phyloP scores from a whole-genome alignment of 805 yeast species.

The Cyberlindnera euphorbiae region DNA sequence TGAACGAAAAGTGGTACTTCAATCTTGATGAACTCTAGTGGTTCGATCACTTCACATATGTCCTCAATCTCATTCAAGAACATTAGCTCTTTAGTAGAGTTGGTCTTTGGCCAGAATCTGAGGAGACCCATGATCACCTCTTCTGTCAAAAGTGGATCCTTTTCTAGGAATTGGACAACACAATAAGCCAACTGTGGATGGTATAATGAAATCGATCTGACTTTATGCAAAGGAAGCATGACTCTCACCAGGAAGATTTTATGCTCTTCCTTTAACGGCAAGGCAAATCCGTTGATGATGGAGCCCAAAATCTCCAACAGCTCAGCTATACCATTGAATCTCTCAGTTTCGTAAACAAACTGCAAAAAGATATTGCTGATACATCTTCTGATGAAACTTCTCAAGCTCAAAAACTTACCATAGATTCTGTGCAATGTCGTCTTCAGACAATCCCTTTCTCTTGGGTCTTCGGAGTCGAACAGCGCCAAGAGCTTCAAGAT shows the following conservation, averaged over 20 bases:
- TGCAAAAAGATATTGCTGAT: conserved; percentile 90
- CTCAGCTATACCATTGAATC: conserved; percentile 95
- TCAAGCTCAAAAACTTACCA: conserved; percentile 85
- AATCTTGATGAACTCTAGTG: conserved; percentile 83
- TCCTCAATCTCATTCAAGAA: conserved; percentile 95
- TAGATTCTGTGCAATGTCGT: conserved; percentile 94
- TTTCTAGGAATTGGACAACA: conserved; percentile 92
- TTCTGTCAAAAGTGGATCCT: conserved; percentile 87
- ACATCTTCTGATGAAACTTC: conserved; percentile 87
- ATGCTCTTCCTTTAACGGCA: conserved; percentile 96
- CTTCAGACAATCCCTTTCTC: conserved; percentile 92
- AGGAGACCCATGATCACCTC: conserved; percentile 94
- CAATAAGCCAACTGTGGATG: conserved; percentile 98
- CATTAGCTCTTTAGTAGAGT: conserved; percentile 93
- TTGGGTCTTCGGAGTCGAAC: conserved; percentile 93
- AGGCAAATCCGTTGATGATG: conserved; percentile 95
- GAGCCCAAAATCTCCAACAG: conserved; percentile 91
- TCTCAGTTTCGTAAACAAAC: conserved; percentile 90
- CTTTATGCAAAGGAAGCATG: conserved; percentile 88
- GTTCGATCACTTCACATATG: conserved; percentile 93
- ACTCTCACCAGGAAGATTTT: conserved; percentile 84
- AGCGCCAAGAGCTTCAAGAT: conserved; percentile 76
- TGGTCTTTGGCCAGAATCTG: conserved; percentile 95
- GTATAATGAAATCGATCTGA: conserved; percentile 79
- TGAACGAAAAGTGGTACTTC: conserved; percentile 93